These are phyloP conservation scores for Cicer judaicum DNA, from an alignment of 306 rosid species.

Conservation along the genomic window DNA sequence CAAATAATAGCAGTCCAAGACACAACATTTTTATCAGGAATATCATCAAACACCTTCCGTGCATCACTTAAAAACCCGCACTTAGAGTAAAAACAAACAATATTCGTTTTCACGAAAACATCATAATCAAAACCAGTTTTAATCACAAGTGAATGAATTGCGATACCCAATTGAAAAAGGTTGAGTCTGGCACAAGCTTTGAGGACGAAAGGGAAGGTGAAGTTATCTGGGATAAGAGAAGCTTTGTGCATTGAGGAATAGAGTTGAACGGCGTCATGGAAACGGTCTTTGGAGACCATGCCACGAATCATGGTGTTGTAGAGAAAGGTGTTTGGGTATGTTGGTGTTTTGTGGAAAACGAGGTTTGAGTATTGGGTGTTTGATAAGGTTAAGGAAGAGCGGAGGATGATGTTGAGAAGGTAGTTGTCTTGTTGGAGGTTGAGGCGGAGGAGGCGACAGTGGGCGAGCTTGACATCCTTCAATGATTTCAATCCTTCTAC, in stretches of 20 bases:
- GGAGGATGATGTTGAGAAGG: slow-evolving; percentile 59
- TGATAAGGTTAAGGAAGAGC: slow-evolving; percentile 47
- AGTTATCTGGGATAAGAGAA: slow-evolving; percentile 52
- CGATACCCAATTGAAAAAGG: slow-evolving; percentile 50
- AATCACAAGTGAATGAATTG: slow-evolving; percentile 59
- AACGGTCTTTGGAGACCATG: slow-evolving; percentile 58
- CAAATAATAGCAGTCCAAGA: slow-evolving; percentile 74
- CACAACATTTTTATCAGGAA: slow-evolving; percentile 62
- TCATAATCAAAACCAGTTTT: slow-evolving; percentile 65
- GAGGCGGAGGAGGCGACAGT: slow-evolving; percentile 65
- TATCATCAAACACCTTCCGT: slow-evolving; percentile 63
- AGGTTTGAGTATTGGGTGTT: slow-evolving; percentile 48
- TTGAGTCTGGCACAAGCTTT: slow-evolving; percentile 67
- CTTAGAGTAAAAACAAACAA: slow-evolving; percentile 57
- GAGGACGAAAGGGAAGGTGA: slow-evolving; percentile 67
- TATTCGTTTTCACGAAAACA: slow-evolving; percentile 65
- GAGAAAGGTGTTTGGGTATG: slow-evolving; percentile 53
- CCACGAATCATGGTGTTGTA: slow-evolving; percentile 76
- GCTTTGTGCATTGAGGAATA: slow-evolving; percentile 54
- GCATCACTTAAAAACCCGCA: slow-evolving; percentile 54
- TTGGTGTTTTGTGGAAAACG: slow-evolving; percentile 48
- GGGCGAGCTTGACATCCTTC: slow-evolving; percentile 58
- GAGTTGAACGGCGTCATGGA: slow-evolving; percentile 49
- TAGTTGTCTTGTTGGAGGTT: slow-evolving; percentile 58
- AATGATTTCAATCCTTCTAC: slow-evolving; percentile 54